Evolutionary conservation across 495 filamentous ascomycete genomes (phyloP), one percentile per base, ranked within the genome.

Genomic region (Lophiotrema nucula): DNA sequence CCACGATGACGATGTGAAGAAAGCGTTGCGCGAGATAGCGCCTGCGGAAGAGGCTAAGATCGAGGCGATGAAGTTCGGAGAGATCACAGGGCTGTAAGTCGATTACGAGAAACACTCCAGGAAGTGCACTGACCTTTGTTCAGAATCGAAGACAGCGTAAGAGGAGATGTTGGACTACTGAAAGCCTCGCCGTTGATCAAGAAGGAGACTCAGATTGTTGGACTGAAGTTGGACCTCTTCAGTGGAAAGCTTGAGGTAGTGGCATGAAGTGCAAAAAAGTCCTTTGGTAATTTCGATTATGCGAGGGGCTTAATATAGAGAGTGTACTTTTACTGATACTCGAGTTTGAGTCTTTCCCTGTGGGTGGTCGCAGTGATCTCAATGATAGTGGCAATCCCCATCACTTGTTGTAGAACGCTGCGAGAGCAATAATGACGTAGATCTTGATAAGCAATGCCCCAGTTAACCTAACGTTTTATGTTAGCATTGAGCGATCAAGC

Each of bases 81-180:
- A 72, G 42, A 72, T 72, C 27, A 48, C 38, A 2, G 65, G 55
- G 35, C 64, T 50, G 46, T 52, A 56, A 22, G 58, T 48, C n/a
- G 48, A 4, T 18, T 1, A 6, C 4, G 43, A 12, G 18, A 25
- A n/a, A 45, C 38, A 26, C 8, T 11, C 31, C n/a, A n/a, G 31
- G 8, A 35, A 8, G 31, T n/a, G n/a, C 8, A 35, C 8, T n/a
- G 8, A 35, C 8, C 31, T 8, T 8, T n/a, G 31, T 35, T 8
- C 26, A 63, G 65, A 12, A 56, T 68, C 35, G 69, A 72, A 35
- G 65, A 70, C 10, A 72, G 64, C 37, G 46, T 72, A n/a, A 55
- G 46, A 52, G 67, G 67, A 49, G 69, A 72, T 47, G n/a, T 72
- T 2, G 57, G 27, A 4, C 27, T 67, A 1, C 22, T 72, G 23